Evolutionary conservation across 2,329 filamentous ascomycete genomes (phyloP).

Genomic region (Sporothrix sp.): DNA sequence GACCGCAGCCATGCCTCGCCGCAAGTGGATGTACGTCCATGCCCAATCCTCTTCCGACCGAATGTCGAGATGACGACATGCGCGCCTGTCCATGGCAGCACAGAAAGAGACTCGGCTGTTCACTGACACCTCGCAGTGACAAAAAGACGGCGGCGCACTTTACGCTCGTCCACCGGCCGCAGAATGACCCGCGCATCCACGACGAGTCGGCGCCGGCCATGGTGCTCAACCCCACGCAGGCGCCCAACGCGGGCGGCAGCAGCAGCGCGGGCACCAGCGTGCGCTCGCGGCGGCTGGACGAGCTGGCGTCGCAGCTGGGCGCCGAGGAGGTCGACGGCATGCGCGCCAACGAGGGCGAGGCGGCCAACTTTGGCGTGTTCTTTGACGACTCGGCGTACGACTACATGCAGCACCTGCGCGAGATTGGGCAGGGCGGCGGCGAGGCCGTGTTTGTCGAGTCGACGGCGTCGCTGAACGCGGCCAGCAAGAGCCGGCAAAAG

Average conservation of each 20-base stretch:
- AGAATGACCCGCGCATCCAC: constrained; percentile 95
- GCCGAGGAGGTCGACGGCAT: constrained; percentile 53
- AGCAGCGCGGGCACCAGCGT: not conserved
- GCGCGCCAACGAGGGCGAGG: constrained; percentile 88
- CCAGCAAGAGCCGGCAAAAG: constrained; percentile 72
- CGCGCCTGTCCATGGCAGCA: too few relatives aligned
- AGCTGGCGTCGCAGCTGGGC: constrained; percentile 69
- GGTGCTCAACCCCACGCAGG: constrained; percentile 65
- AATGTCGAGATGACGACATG: too few relatives aligned
- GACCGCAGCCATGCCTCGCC: constrained; percentile 15
- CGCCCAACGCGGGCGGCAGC: constrained; percentile 29
- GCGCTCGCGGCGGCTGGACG: constrained; percentile 57
- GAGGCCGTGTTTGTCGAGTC: constrained; percentile 77
- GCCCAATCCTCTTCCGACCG: not conserved
- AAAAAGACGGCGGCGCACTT: constrained; percentile 93
- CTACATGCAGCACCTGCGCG: constrained; percentile 98
- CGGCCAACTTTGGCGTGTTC: constrained; percentile 86
- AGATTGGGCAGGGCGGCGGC: constrained; percentile 64
- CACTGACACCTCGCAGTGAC: constrained; percentile 36
- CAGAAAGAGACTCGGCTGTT: too few relatives aligned
- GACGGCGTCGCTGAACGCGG: constrained; percentile 50
- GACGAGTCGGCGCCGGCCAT: constrained; percentile 81
- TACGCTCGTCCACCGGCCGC: constrained; percentile 86
- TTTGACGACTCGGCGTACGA: constrained; percentile 94
- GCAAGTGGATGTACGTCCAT: constrained; percentile 31